Evolutionary conservation across 495 filamentous ascomycete species (phyloP), one percentile per base, ranked within the genome.

Genomic region (Cercophora scortea): DNA sequence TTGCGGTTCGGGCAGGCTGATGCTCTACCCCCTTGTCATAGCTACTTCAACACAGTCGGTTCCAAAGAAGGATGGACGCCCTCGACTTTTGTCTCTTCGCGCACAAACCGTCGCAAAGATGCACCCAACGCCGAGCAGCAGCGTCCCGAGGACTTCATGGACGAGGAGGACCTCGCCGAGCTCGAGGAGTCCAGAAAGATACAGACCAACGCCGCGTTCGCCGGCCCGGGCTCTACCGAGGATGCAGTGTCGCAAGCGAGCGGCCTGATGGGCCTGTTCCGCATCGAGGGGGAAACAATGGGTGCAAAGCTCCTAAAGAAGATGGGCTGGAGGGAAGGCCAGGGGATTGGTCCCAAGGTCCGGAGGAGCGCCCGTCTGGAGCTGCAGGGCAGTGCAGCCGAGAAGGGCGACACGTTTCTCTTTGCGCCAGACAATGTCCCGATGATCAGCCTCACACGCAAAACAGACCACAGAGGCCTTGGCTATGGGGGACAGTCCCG

Each of bases 41-140:
- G 89, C 55, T 96, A 98, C 68, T 97, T 93, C 74, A 97, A 97
- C 63, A 95, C 89, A 10, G 94, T 96, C 59, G 94, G 93, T 32
- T 95, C 90, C 8, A 97, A 97, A 70, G 92, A 98, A 79, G 93
- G 93, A 71, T 98, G 91, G 91, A 86, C 87, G 11, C 93, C 93
- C 8, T 78, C 89, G 11, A 85, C 87, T 6, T 98, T 97, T 62
- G 85, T 95, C 35, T 96, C 90, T 4, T 96, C 93, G 38, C 87
- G 93, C 0, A 69, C 82, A 39, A 88, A 88, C 55, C 85, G 88
- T 45, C 79, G 80, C 49, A 86, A 88, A 58, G 84, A 92, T 72
- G 77, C 68, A 19, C 51, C 71, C 12, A 74, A 77, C 7, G 15
- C 67, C 0, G 17, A 58, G 10, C 72, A 83, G 59, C 83, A 88